Evolutionary conservation across 805 yeast genomes (phyloP), one percentile per base, ranked within the genome.

Genomic region (Candida dendrica): DNA sequence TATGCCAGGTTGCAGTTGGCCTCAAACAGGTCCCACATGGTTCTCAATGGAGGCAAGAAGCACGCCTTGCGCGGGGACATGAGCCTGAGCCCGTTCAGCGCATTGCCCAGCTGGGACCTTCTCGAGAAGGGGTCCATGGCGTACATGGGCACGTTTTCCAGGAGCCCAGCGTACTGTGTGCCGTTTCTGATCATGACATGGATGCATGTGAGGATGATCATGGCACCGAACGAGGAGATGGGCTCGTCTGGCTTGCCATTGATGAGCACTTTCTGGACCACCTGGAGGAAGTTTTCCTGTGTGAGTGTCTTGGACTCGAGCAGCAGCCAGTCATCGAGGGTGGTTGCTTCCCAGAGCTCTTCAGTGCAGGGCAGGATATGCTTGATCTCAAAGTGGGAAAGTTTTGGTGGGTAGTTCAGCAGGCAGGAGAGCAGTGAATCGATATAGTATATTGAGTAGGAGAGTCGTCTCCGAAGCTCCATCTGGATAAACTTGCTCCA

Each of bases 351-450:
- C 38, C 38, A 36, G 4, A 36, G 17, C 8, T 15, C 38, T 19
- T 36, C 38, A 24, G 20, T 24, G 18, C 38, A 36, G 8, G 38
- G 38, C 10, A 36, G 18, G 5, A 15, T n/a, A 26, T 36, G 38
- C 16, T 20, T 36, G 5, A 36, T 36, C 17, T 37, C 39, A 37
- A 29, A 37, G 29, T 37, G 39, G 6, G 39, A 37, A 14, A 37
- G 9, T 14, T 17, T 30, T 29, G 39, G 39, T 16, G 39, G 39
- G 29, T 37, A 37, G 24, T 29, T 37, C n/a, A 37, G 18, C 14
- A 37, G 16, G 10, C 24, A 29, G 4, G 27, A 20, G 10, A 37
- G 17, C 20, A 29, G 26, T 13, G 27, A 30, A 37, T 37, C 39
- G 14, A 37, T 37, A 5, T 22, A 37, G 30, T 37, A 37, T 18